phyloP scores from a whole-genome alignment of 108 stramenopile species.

The Fistulifera solaris region DNA sequence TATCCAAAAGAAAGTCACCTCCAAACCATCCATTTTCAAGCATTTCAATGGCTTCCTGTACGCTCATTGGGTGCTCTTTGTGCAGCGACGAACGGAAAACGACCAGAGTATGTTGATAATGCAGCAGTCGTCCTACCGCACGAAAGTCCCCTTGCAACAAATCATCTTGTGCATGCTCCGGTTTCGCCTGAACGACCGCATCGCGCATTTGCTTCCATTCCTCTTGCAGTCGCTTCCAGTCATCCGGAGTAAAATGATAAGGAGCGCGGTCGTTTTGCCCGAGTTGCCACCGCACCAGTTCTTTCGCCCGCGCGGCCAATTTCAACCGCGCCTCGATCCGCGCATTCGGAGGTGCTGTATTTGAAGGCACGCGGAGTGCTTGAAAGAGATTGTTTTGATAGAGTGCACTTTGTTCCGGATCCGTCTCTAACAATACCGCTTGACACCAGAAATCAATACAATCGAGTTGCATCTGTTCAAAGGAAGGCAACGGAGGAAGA shows the following conservation, averaged over 20 bases:
- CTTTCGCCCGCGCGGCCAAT: not conserved
- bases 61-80: not conserved
- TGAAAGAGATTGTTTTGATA: not conserved
- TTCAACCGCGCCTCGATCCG: not conserved
- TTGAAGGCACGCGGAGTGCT: no score
- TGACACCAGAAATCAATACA: slow-evolving; percentile 4
- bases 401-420: not conserved
- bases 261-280: not conserved
- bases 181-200: not conserved
- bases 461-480: not conserved
- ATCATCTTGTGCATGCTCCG: not conserved
- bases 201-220: not conserved
- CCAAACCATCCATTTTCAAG: not conserved
- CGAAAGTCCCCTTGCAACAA: slow-evolving; percentile 1
- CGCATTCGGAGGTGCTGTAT: not conserved
- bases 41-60: not conserved
- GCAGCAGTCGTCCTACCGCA: not conserved
- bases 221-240: not conserved
- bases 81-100: not conserved
- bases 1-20: not conserved
- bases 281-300: not conserved
- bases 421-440: slow-evolving; percentile 3
- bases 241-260: not conserved
- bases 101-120: not conserved
- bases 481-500: not conserved